Percentiles rank a stretch among this genome's conserved stretches.
phyloP scores from a whole-genome alignment of 2,329 filamentous ascomycete species.

The Fusarium clavum region DNA sequence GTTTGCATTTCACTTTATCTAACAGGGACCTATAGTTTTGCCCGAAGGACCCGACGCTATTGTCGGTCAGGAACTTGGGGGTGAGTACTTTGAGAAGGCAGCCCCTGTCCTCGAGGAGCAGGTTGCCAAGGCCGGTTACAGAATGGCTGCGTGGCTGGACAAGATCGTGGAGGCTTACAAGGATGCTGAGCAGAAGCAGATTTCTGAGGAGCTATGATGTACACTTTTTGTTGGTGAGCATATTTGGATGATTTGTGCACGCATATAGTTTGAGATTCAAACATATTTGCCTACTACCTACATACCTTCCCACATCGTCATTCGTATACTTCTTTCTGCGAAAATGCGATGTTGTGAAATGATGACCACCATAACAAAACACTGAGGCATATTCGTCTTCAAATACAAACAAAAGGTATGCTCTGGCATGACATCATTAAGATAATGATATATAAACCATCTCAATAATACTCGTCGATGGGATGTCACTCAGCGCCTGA shows the following conservation, averaged over 20 bases:
- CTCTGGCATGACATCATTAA: conserved; percentile 3
- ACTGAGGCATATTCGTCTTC: not conserved
- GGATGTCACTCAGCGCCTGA: conserved; percentile 25
- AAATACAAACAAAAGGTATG: not conserved
- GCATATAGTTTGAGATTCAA: not conserved
- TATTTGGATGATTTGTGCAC: not conserved
- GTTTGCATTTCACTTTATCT: conserved; percentile 19
- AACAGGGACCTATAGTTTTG: conserved; percentile 60
- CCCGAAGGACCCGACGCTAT: conserved; percentile 70
- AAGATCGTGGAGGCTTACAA: conserved; percentile 62
- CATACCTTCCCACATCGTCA: not conserved
- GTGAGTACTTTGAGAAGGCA: conserved; percentile 72
- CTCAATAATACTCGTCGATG: conserved; percentile 16
- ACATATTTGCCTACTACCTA: not conserved
- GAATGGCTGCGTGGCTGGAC: conserved; percentile 76
- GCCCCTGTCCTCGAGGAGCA: conserved; percentile 73
- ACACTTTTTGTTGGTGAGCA: not conserved
- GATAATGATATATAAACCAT: not conserved
- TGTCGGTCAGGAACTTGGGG: conserved; percentile 68
- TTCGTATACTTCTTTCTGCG: not conserved
- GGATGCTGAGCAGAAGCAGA: conserved; percentile 34
- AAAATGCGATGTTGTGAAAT: not conserved
- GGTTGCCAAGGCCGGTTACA: conserved; percentile 75
- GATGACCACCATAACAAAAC: not conserved
- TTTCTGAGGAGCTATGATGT: conserved; percentile 48